Evolutionary conservation across 441 rosid genomes (phyloP), one percentile per base, ranked within the genome.

Genomic region (Brassica balearica): DNA sequence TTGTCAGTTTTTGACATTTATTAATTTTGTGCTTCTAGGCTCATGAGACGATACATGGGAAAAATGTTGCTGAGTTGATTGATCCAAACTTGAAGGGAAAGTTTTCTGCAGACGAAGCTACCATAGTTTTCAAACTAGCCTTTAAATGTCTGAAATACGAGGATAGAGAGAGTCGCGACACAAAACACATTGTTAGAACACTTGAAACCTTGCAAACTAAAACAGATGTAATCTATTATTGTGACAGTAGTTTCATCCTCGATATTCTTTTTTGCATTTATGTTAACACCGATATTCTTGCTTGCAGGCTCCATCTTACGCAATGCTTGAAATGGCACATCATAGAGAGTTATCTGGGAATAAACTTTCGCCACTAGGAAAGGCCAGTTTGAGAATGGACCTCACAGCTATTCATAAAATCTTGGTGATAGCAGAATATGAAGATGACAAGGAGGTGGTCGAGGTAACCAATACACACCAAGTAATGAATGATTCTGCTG

Each of bases 31-130:
- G 59, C 20, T 73, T 78, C 59, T 91, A 92, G 98, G 94, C 95
- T 29, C 91, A 82, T 75, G 97, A 90, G 72, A 89, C 88, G 95
- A 88, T 93, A 70, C 83, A 86, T 46, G 87, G 88, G 5, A 86
- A 87, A 75, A 85, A 84, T 85, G 85, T 88, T 69, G 66, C 11
- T 77, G 82, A 82, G 15, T 85, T 95, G 75, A 89, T 91, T 88
- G 98, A 95, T 80, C 90, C 99, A 46, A 93, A 89, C 82, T 76
- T 95, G 83, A 92, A 88, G 75, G 97, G 92, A 46, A 88, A 84
- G 10, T 91, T 91, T 79, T 90, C 94, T 63, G 64, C 81, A 2
- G 96, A 90, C 69, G 95, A 92, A 79, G 97, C 94, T 61, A 90
- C 82, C 0, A 81, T 43, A 36, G 88, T 93, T 68, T 86, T 88